Conservation (phyloP, 2,329 filamentous ascomycete species). For the Stylonectria norvegica region DNA sequence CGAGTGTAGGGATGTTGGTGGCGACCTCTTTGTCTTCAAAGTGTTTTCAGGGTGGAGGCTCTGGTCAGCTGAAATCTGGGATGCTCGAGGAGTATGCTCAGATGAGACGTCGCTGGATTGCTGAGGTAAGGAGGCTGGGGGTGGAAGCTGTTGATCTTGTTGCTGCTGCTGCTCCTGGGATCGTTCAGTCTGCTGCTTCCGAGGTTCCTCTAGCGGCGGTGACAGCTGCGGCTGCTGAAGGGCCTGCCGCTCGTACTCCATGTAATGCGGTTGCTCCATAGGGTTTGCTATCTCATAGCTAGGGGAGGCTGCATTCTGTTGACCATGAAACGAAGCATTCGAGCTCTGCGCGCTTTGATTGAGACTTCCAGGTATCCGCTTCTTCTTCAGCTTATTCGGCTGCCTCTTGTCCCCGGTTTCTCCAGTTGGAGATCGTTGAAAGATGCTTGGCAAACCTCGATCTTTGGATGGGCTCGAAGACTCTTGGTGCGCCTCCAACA, state of each 20-base stretch:
- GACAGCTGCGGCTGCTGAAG: slow-evolving; percentile 16
- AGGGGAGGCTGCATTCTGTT: slow-evolving; percentile 45
- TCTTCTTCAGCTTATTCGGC: slow-evolving; percentile 91
- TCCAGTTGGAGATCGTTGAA: slow-evolving; percentile 66
- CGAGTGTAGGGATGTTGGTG: slow-evolving; percentile 73
- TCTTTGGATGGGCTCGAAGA: slow-evolving; percentile 59
- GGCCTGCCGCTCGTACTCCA: slow-evolving; percentile 16
- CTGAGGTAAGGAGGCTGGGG: slow-evolving; percentile 13
- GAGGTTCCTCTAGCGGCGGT: slow-evolving; percentile 20
- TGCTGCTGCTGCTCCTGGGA: slow-evolving; percentile 6
- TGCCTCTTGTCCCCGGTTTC: slow-evolving; percentile 61
- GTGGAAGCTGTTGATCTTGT: slow-evolving; percentile 17
- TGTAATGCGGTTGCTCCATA: slow-evolving; percentile 35
- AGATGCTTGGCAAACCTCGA: slow-evolving; percentile 64
- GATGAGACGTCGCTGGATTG: slow-evolving; percentile 35
- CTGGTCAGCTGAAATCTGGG: slow-evolving; percentile 42
- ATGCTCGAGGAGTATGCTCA: slow-evolving; percentile 46
- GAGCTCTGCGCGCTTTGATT: slow-evolving; percentile 92
- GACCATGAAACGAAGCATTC: slow-evolving; percentile 62
- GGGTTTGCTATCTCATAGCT: slow-evolving; percentile 45
- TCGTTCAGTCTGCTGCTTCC: slow-evolving; percentile 9
- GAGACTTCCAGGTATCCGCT: slow-evolving; percentile 68
- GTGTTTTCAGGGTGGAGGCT: slow-evolving; percentile 44
- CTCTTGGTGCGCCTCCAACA: slow-evolving; percentile 42
- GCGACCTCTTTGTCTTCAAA: slow-evolving; percentile 67